A percentile compares a stretch with the other conserved stretches of the same genome.
Conservation (phyloP, 2,329 filamentous ascomycete species). For the Colletotrichum godetiae region DNA sequence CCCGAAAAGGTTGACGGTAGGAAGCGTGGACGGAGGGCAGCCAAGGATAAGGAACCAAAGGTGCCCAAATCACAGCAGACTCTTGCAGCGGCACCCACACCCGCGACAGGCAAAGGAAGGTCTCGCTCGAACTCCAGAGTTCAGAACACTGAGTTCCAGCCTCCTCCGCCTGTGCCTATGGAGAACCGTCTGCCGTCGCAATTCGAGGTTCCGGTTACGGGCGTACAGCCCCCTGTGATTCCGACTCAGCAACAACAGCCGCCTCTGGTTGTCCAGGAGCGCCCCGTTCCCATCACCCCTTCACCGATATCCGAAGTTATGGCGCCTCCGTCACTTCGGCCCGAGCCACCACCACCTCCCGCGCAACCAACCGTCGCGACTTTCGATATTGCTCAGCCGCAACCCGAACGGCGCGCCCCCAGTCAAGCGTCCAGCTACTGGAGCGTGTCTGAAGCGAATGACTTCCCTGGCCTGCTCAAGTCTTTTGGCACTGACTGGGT, state of each 20-base stretch:
- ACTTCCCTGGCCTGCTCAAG: slow-evolving; percentile 78
- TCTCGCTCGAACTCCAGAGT: slow-evolving; percentile 67
- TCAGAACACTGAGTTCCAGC: slow-evolving; percentile 54
- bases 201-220: slow-evolving; percentile 56
- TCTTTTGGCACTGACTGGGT: slow-evolving; percentile 85
- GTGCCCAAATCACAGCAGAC: slow-evolving; percentile 47
- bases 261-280: slow-evolving; percentile 44
- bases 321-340: slow-evolving; percentile 66
- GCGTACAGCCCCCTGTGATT: slow-evolving; percentile 56
- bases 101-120: slow-evolving; percentile 56
- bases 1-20: slow-evolving; percentile 53
- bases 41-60: slow-evolving; percentile 57
- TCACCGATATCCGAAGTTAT: slow-evolving; percentile 63
- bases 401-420: slow-evolving; percentile 62
- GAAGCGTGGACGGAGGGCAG: slow-evolving; percentile 52
- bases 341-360: slow-evolving; percentile 62
- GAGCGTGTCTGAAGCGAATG: slow-evolving; percentile 84
- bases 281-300: slow-evolving; percentile 46
- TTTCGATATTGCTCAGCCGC: slow-evolving; percentile 60
- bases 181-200: slow-evolving; percentile 56
- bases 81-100: slow-evolving; percentile 58
- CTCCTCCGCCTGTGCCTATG: slow-evolving; percentile 49
- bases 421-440: slow-evolving; percentile 83
- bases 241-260: slow-evolving; percentile 40
- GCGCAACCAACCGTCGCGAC: slow-evolving; percentile 60